A percentile compares a stretch with the other conserved stretches of the same genome.
phyloP scores from a whole-genome alignment of 495 filamentous ascomycete species.

The Copromyces sp. region DNA sequence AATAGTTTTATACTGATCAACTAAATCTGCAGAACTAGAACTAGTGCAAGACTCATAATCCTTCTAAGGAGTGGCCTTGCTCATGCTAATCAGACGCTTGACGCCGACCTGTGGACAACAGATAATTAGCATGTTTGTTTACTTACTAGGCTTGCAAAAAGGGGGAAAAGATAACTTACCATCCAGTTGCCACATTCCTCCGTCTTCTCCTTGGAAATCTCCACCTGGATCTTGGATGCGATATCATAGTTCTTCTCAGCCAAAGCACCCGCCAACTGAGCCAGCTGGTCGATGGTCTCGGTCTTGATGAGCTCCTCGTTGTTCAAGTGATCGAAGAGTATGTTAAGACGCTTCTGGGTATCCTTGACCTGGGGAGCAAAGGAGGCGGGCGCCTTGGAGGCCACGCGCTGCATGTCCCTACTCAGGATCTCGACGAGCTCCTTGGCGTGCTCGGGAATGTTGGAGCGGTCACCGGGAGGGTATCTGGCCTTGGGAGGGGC shows the following conservation, averaged over 20 bases:
- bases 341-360: conserved; percentile 80
- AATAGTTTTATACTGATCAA: not conserved
- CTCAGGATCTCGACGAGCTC: conserved; percentile 73
- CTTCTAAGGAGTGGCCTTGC: conserved; percentile 55
- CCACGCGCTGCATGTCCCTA: conserved; percentile 79
- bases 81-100: conserved; percentile 87
- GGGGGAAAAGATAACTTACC: conserved; percentile 47
- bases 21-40: not conserved
- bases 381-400: conserved; percentile 63
- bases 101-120: conserved; percentile 60
- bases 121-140: conserved; percentile 1
- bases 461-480: conserved; percentile 80
- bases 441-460: conserved; percentile 68
- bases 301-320: conserved; percentile 81
- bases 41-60: not conserved
- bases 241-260: conserved; percentile 61
- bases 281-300: conserved; percentile 60
- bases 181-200: conserved; percentile 93
- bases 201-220: conserved; percentile 71
- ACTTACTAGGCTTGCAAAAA: not conserved
- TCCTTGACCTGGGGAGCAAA: conserved; percentile 84
- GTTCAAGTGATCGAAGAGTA: conserved; percentile 93
- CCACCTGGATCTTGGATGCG: conserved; percentile 66
- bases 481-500: conserved; percentile 46
- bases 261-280: conserved; percentile 55